phyloP scores from a whole-genome alignment of 768 basidiomycete species.

The Pleurotus sapidus region DNA sequence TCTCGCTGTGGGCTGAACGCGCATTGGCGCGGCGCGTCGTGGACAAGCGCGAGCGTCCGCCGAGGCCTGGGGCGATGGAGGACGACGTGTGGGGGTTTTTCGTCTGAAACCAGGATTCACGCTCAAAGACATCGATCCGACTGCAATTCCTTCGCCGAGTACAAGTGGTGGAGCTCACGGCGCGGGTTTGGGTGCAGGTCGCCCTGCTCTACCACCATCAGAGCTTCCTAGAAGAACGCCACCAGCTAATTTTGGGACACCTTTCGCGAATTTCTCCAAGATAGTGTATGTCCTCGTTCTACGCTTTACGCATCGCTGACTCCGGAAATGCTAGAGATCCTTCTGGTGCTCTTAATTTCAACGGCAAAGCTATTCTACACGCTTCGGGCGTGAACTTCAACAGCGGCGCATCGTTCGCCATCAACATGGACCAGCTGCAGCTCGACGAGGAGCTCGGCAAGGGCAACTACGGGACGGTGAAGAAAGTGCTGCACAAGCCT shows the following conservation, averaged over 20 bases:
- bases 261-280: constrained; percentile 90
- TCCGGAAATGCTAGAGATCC: constrained; percentile 66
- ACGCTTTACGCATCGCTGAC: constrained; percentile 7
- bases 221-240: constrained; percentile 32
- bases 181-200: constrained; percentile 70
- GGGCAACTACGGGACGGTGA: constrained; percentile 97
- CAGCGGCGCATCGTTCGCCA: constrained; percentile 85
- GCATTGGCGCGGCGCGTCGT: no score
- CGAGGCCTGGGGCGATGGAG: no score
- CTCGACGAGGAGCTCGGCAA: constrained; percentile 92
- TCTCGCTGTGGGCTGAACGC: no score
- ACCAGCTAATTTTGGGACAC: constrained; percentile 55
- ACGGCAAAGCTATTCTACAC: constrained; percentile 89
- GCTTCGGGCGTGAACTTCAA: constrained; percentile 84
- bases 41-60: no score
- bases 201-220: constrained; percentile 44
- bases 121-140: constrained; percentile 59
- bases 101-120: constrained; percentile 56
- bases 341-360: constrained; percentile 92
- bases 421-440: constrained; percentile 93
- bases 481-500: constrained; percentile 91
- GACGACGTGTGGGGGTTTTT: no score
- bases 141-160: constrained; percentile 30
- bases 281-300: constrained; percentile 70
- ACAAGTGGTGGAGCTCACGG: constrained; percentile 53